Evolutionary conservation across 164 flowering plant species (phyloP).

Genomic region (Stephania yunnanensis): DNA sequence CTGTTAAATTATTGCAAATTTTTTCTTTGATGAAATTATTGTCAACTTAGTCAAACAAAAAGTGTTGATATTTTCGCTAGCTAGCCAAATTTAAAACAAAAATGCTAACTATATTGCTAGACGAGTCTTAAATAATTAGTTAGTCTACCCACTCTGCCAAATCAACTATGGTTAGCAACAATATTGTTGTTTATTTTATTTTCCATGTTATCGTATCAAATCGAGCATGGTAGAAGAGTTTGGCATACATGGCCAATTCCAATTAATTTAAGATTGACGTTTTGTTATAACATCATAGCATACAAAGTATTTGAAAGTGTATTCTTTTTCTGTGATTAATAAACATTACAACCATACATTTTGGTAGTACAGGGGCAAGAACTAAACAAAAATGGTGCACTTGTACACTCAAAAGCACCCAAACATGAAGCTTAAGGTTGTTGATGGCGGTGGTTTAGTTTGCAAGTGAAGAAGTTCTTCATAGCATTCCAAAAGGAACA

Average conservation of each 20-base stretch:
- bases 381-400: slow-evolving; percentile 12
- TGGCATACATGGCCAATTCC: not conserved
- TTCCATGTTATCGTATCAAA: not conserved
- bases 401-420: slow-evolving; percentile 6
- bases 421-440: slow-evolving; percentile 18
- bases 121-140: too few species aligned
- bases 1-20: too few species aligned
- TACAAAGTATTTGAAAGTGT: too few species aligned
- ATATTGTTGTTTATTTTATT: slow-evolving; percentile 7
- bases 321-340: too few species aligned
- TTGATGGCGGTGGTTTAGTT: slow-evolving; percentile 69
- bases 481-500: slow-evolving; percentile 54
- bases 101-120: not conserved
- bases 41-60: too few species aligned
- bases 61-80: too few species aligned
- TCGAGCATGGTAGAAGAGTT: too few species aligned
- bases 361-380: slow-evolving; percentile 9
- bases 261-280: not conserved
- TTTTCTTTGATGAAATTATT: too few species aligned
- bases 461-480: slow-evolving; percentile 45
- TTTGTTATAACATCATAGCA: too few species aligned
- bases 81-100: too few species aligned
- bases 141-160: too few species aligned
- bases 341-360: not conserved
- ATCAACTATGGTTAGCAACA: too few species aligned